Conservation (phyloP, 2,329 filamentous ascomycete genomes). For the Davidsoniella virescens region DNA sequence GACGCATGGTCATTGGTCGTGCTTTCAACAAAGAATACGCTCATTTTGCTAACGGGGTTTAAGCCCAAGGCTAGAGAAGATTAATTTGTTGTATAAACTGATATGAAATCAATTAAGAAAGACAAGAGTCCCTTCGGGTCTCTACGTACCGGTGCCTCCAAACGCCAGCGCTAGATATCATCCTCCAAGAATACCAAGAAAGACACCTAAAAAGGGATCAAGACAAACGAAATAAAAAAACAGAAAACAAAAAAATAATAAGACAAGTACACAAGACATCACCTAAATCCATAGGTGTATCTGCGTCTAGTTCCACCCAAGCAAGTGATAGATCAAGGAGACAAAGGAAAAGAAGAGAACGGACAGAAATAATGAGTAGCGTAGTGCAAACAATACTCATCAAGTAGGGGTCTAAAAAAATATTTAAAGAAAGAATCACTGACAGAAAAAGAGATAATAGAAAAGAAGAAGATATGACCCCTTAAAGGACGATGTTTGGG, state of each 20-base stretch:
- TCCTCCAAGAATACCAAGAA: not conserved
- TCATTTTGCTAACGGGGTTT: constrained; percentile 13
- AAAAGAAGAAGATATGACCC: no score
- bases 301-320: no score
- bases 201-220: not conserved
- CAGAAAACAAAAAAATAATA: not conserved
- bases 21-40: constrained; percentile 79
- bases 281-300: no score
- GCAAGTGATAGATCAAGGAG: not conserved
- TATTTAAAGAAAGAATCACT: no score
- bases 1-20: constrained; percentile 85
- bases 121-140: no score
- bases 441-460: no score
- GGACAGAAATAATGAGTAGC: no score
- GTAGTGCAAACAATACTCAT: no score
- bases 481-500: not conserved
- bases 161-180: not conserved
- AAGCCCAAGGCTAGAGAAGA: not conserved
- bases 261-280: not conserved
- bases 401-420: no score
- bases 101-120: no score
- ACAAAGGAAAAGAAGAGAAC: not conserved
- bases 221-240: not conserved
- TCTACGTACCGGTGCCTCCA: no score
- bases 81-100: no score